A percentile compares a stretch with the other conserved stretches of the same genome.
Conservation (phyloP, 2,329 filamentous ascomycete genomes). For the Diaporthe aspalathi region DNA sequence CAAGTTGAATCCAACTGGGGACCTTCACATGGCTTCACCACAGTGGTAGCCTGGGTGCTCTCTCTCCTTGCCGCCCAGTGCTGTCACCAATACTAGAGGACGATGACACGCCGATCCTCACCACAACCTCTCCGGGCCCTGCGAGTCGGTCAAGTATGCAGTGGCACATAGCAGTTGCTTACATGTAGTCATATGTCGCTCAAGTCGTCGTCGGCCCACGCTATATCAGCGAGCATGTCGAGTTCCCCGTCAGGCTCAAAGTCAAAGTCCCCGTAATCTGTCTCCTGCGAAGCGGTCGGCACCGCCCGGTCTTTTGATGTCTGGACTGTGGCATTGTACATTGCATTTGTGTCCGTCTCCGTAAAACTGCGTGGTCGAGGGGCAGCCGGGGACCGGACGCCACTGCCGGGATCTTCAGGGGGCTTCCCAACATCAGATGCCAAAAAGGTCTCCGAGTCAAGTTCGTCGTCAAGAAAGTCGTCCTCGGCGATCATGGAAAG, state of each 20-base stretch:
- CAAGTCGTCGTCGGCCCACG: conserved; percentile 33
- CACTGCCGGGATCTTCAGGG: not conserved
- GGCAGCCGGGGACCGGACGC: not conserved
- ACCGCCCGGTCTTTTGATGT: not conserved
- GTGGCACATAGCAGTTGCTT: not conserved
- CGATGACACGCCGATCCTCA: not conserved
- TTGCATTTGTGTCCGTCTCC: not conserved
- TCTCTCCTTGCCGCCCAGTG: not conserved
- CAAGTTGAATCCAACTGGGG: not conserved
- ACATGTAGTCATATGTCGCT: conserved; percentile 23
- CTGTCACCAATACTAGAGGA: not conserved
- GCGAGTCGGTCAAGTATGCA: not conserved
- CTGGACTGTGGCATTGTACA: not conserved
- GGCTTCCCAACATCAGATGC: not conserved
- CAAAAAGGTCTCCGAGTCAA: not conserved
- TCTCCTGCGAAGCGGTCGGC: conserved; percentile 44
- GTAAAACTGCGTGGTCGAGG: not conserved
- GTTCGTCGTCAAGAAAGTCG: not conserved
- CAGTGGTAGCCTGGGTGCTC: not conserved
- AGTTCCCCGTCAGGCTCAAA: conserved; percentile 25
- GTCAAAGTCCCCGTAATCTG: conserved; percentile 46
- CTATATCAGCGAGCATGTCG: conserved; percentile 23
- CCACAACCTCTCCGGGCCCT: not conserved
- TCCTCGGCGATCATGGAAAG: conserved; percentile 17
- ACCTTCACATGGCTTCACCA: not conserved